Conservation (phyloP, 495 filamentous ascomycete species). For the Filosporella fistucella region DNA sequence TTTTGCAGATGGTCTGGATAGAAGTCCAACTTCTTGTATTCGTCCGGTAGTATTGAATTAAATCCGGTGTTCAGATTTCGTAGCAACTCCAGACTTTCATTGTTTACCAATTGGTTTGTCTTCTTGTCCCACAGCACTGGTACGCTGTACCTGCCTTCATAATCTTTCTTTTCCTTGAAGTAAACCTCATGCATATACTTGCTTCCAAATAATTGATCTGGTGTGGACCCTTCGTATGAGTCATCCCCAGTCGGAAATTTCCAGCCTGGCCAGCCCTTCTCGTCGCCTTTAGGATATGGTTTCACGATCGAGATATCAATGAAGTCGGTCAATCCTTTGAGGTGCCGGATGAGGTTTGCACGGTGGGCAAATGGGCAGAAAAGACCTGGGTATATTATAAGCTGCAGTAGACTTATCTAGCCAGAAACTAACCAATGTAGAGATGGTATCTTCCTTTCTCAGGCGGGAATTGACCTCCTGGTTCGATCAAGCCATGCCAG, state of each 20-base stretch:
- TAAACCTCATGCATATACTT: conserved; percentile 66
- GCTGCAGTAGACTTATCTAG: not conserved
- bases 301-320: conserved; percentile 52
- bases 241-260: conserved; percentile 42
- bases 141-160: conserved; percentile 72
- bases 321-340: conserved; percentile 53
- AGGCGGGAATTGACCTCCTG: conserved; percentile 58
- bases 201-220: conserved; percentile 46
- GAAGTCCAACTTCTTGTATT: conserved; percentile 53
- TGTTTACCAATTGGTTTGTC: conserved; percentile 39
- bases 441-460: conserved; percentile 74
- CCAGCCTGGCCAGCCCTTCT: conserved; percentile 42
- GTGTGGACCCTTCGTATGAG: conserved; percentile 47
- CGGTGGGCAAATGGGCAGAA: conserved; percentile 59
- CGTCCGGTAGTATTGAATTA: conserved; percentile 63
- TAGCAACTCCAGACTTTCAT: conserved; percentile 67
- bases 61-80: conserved; percentile 65
- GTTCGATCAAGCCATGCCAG: conserved; percentile 40
- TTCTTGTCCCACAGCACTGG: conserved; percentile 80
- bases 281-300: conserved; percentile 29
- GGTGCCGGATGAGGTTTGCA: conserved; percentile 44
- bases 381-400: conserved; percentile 15
- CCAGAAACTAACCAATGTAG: conserved; percentile 46
- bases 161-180: conserved; percentile 60
- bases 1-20: conserved; percentile 53